phyloP scores from a whole-genome alignment of 306 rosid species.

The Chamaecrista fasciculata region DNA sequence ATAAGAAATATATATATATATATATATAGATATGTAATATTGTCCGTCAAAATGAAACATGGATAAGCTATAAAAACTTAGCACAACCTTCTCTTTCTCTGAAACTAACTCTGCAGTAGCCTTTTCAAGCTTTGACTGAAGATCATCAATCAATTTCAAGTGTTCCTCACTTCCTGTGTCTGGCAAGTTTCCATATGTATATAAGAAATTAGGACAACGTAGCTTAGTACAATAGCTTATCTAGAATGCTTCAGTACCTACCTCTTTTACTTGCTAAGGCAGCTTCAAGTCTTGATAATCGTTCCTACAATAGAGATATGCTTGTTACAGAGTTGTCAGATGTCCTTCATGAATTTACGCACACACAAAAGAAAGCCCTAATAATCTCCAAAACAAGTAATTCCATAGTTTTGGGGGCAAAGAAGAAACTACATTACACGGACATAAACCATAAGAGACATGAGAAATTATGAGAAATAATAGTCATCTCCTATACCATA shows the following conservation, averaged over 20 bases:
- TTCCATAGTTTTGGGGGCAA: slow-evolving; percentile 5
- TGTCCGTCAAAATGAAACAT: slow-evolving; percentile 17
- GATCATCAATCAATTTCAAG: slow-evolving; percentile 40
- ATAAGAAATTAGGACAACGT: slow-evolving; percentile 21
- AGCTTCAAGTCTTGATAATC: slow-evolving; percentile 77
- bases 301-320: slow-evolving; percentile 46
- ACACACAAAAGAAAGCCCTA: neutral
- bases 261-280: slow-evolving; percentile 52
- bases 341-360: slow-evolving; percentile 9
- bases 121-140: slow-evolving; percentile 55
- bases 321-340: slow-evolving; percentile 26
- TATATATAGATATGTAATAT: too few species aligned
- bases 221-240: neutral
- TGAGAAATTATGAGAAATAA: neutral
- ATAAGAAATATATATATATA: too few species aligned
- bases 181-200: slow-evolving; percentile 24
- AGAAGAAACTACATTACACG: neutral
- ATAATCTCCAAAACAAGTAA: neutral
- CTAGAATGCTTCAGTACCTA: slow-evolving; percentile 29
- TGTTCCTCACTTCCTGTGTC: slow-evolving; percentile 50
- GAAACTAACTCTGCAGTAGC: slow-evolving; percentile 47
- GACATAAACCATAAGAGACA: slow-evolving; percentile 3
- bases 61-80: neutral
- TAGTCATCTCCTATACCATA: neutral
- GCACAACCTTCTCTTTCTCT: slow-evolving; percentile 56